Evolutionary conservation across 108 stramenopile species (phyloP).

Genomic region (Licmophora abbreviata): DNA sequence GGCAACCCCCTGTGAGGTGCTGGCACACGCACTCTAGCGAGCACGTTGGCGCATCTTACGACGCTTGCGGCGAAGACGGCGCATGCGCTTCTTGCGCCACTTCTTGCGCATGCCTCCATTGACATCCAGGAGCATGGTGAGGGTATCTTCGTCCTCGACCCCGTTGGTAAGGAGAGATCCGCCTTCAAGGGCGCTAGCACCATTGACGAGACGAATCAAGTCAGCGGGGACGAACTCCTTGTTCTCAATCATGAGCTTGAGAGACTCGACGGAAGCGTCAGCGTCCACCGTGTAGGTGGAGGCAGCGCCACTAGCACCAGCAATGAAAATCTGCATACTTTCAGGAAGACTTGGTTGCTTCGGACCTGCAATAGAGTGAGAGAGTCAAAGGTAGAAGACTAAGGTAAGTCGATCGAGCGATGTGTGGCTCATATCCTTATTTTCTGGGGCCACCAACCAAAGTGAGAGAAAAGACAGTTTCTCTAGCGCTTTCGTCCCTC

Average conservation of each 20-base stretch:
- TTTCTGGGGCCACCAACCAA: no score
- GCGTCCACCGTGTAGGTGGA: conserved; percentile 78
- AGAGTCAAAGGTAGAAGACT: background rate
- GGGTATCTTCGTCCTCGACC: conserved; percentile 72
- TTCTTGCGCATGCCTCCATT: conserved; percentile 82
- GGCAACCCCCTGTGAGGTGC: background rate
- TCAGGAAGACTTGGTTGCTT: conserved; percentile 58
- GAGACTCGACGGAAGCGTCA: conserved; percentile 68
- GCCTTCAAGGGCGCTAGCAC: conserved; percentile 51
- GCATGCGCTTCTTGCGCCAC: conserved; percentile 93
- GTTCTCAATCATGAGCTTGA: conserved; percentile 88
- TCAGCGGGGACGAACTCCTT: conserved; percentile 72
- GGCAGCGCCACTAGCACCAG: no score
- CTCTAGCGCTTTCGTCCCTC: no score
- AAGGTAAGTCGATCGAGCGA: background rate
- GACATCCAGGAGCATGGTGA: conserved; percentile 64
- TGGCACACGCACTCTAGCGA: conserved; percentile 53
- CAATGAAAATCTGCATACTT: conserved; percentile 76
- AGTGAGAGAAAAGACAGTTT: no score
- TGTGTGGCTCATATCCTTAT: no score
- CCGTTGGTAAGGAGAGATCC: conserved; percentile 78
- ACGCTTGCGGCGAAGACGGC: conserved; percentile 89
- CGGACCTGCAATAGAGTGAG: conserved; percentile 22
- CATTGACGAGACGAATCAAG: conserved; percentile 70
- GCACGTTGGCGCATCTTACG: conserved; percentile 95